A percentile compares a stretch with the other conserved stretches of the same genome.
phyloP scores from a whole-genome alignment of 768 basidiomycete genomes.

The Favolaschia claudopus region DNA sequence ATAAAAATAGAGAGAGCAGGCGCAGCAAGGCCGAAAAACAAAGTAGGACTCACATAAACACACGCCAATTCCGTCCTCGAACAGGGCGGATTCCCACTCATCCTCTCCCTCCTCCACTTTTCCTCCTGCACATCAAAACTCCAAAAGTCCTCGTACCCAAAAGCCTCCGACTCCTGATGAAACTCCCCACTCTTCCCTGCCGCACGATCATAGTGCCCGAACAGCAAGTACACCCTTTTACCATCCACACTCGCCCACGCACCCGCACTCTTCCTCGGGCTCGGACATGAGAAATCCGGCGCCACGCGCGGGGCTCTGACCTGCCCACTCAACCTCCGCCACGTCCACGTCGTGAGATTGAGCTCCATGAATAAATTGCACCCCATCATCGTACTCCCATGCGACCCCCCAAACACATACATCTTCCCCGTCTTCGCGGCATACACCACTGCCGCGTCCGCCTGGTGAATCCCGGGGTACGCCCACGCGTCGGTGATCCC shows the following conservation, averaged over 20 bases:
- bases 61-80: constrained; percentile 38
- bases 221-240: constrained; percentile 42
- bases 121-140: constrained; percentile 37
- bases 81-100: constrained; percentile 40
- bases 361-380: constrained; percentile 48
- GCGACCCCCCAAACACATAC: constrained; percentile 48
- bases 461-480: constrained; percentile 24
- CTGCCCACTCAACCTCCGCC: constrained; percentile 35
- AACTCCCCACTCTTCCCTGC: constrained; percentile 32
- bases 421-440: constrained; percentile 42
- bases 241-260: constrained; percentile 43
- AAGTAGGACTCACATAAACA: constrained; percentile 35
- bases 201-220: constrained; percentile 44
- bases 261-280: constrained; percentile 42
- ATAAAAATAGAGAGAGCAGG: background rate
- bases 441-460: constrained; percentile 30
- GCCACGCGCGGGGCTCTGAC: constrained; percentile 29
- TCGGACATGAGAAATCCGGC: constrained; percentile 32
- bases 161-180: constrained; percentile 27
- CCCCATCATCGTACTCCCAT: constrained; percentile 37
- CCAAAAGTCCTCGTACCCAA: constrained; percentile 40
- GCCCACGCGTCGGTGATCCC: constrained; percentile 29
- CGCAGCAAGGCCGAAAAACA: too few relatives aligned
- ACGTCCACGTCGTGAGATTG: constrained; percentile 24
- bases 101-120: constrained; percentile 39